Evolutionary conservation across 108 stramenopile genomes (phyloP), one percentile per base, ranked within the genome.

Genomic region (Cyclotella atomus): DNA sequence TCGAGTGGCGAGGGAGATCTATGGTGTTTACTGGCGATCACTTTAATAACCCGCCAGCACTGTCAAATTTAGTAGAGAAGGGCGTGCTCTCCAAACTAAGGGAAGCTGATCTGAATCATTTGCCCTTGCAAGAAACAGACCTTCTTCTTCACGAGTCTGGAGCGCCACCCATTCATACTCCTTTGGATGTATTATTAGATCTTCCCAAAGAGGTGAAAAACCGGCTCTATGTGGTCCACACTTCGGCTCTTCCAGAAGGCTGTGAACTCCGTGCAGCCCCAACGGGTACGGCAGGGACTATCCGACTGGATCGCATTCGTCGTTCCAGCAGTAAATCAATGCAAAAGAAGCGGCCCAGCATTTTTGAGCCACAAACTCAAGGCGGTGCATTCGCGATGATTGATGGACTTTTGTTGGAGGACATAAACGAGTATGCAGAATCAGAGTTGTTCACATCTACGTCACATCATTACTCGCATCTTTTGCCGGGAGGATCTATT

Each of bases 11-110:
- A 38, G 93, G 92, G 32, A 83, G 92, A 30, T 89, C 88, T 25
- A 96, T 97, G 75, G 92, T 93, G 3, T 97, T 96, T 68, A 93
- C 93, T 30, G 95, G 94, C 0, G 97, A 97, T 84, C 95, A 96
- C 75, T 83, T 96, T 62, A 95, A 97, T 74, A 91, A 87, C 60
- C 97, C 97, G 9, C 79, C 75, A 3, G 81, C 75, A 15, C 79
- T 97, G 19, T 74, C 82, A 30, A 86, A 77, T 56, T 81, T 97
- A 65, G 71, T 88, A 52, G 75, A 82, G 21, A 75, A 95, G 76
- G 92, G 93, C 33, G 84, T 93, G 15, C 68, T 96, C 12, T 86
- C 93, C 2, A 85, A 80, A 71, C 91, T 79, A 19, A 64, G 95
- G 53, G 89, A 85, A 6, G 89, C 95, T 9, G 94, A 88, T 70